Conservation (phyloP, 2,329 filamentous ascomycete species). For the Neonectria sp. region DNA sequence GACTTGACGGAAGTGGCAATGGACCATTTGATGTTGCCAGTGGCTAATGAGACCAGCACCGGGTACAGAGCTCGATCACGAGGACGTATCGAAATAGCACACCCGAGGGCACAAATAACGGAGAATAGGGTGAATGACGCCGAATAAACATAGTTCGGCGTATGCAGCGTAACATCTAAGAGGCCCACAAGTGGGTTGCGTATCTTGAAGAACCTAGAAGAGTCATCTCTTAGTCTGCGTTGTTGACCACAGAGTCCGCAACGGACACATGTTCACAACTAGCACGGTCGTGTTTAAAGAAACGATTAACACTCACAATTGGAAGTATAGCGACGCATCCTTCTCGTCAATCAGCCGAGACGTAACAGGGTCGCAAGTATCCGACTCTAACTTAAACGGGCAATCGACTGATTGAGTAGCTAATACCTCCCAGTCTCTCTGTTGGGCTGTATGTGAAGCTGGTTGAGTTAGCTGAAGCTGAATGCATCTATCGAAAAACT, state of each 20-base stretch:
- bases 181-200: constrained; percentile 44
- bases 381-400: constrained; percentile 41
- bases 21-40: constrained; percentile 45
- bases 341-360: constrained; percentile 41
- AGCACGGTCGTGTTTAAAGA: neutral
- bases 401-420: constrained; percentile 37
- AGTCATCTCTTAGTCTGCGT: neutral
- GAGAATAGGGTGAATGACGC: constrained; percentile 47
- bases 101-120: constrained; percentile 44
- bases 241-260: too few species aligned
- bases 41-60: constrained; percentile 40
- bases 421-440: constrained; percentile 44
- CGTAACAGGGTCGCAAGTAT: constrained; percentile 41
- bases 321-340: constrained; percentile 36
- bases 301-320: constrained; percentile 9
- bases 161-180: constrained; percentile 44
- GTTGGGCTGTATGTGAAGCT: neutral
- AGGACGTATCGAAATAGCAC: constrained; percentile 43
- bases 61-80: constrained; percentile 44
- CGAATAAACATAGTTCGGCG: constrained; percentile 41
- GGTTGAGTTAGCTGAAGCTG: too few species aligned
- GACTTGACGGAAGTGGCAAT: constrained; percentile 46
- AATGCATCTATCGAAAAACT: too few species aligned
- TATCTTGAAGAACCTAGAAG: constrained; percentile 40
- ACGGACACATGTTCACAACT: too few species aligned